Evolutionary conservation across 768 basidiomycete genomes (phyloP).

Genomic region (Polyporus arcularius): DNA sequence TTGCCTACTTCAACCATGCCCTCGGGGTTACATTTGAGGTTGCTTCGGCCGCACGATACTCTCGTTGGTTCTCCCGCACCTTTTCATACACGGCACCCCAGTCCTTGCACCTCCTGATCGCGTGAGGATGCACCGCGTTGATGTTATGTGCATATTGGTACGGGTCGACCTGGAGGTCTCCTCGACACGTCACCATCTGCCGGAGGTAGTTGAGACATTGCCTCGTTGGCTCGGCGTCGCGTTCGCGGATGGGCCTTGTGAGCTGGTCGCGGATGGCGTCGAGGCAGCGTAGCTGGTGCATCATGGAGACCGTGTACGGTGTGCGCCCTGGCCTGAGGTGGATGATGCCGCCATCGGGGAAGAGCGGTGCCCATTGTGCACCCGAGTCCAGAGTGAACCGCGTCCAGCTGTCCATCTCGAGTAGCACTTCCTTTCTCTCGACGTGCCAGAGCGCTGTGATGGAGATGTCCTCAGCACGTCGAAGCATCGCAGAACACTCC

Average conservation of each 20-base stretch:
- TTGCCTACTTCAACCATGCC: too few species aligned
- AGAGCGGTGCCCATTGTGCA: constrained; percentile 28
- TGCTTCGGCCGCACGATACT: neutral
- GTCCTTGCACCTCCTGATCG: constrained; percentile 21
- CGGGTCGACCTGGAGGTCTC: constrained; percentile 34
- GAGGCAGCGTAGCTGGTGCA: constrained; percentile 38
- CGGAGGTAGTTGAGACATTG: constrained; percentile 45
- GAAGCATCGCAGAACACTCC: too few species aligned
- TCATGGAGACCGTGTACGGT: constrained; percentile 38
- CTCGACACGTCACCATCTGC: constrained; percentile 39
- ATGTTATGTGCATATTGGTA: constrained; percentile 18
- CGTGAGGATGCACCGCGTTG: constrained; percentile 10
- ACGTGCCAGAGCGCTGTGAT: constrained; percentile 4
- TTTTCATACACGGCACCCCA: constrained; percentile 25
- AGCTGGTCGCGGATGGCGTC: constrained; percentile 18
- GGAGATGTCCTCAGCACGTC: too few species aligned
- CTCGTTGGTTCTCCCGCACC: constrained; percentile 20
- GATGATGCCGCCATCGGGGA: constrained; percentile 27
- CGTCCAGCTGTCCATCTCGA: constrained; percentile 14
- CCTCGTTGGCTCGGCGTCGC: constrained; percentile 12
- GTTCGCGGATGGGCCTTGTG: neutral
- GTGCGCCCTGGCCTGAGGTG: constrained; percentile 25
- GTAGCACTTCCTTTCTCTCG: constrained; percentile 9
- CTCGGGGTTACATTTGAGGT: too few species aligned
- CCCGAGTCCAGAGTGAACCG: constrained; percentile 14